Conservation (phyloP, 1,139 yeast genomes). For the Saccharomycopsis hybrid region DNA sequence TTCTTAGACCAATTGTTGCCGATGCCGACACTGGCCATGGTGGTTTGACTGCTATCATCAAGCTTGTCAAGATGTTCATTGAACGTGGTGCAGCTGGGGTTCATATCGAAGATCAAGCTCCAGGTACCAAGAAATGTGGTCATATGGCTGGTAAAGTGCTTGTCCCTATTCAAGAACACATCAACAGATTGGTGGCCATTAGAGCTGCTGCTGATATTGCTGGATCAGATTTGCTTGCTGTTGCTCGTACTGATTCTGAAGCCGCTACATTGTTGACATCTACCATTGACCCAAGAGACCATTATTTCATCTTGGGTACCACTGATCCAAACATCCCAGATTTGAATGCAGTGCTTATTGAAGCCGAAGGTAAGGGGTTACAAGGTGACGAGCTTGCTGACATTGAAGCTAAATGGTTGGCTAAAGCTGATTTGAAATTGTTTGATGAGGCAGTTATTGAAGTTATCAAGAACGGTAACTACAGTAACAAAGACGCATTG, state of each 20-base stretch:
- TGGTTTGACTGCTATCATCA: conserved; percentile 59
- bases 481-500: conserved; percentile 58
- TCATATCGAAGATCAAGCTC: conserved; percentile 58
- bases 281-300: conserved; percentile 50
- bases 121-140: conserved; percentile 63
- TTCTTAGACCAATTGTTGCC: conserved; percentile 56
- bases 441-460: conserved; percentile 91
- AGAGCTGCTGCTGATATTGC: conserved; percentile 61
- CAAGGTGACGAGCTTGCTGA: conserved; percentile 64
- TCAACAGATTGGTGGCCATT: conserved; percentile 50
- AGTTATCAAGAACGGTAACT: conserved; percentile 58
- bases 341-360: conserved; percentile 39
- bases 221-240: conserved; percentile 51
- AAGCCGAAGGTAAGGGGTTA: conserved; percentile 39
- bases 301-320: conserved; percentile 47
- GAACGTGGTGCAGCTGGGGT: conserved; percentile 63
- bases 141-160: conserved; percentile 58
- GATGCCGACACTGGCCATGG: conserved; percentile 69
- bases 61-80: conserved; percentile 55
- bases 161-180: conserved; percentile 55
- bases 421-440: conserved; percentile 77
- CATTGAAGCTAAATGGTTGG: conserved; percentile 79
- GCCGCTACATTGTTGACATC: conserved; percentile 50
- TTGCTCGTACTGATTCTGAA: conserved; percentile 59
- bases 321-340: conserved; percentile 36